These are phyloP conservation scores for Exophiala mesophila DNA, from an alignment of 2,329 filamentous ascomycete species.

Conservation along the genomic window DNA sequence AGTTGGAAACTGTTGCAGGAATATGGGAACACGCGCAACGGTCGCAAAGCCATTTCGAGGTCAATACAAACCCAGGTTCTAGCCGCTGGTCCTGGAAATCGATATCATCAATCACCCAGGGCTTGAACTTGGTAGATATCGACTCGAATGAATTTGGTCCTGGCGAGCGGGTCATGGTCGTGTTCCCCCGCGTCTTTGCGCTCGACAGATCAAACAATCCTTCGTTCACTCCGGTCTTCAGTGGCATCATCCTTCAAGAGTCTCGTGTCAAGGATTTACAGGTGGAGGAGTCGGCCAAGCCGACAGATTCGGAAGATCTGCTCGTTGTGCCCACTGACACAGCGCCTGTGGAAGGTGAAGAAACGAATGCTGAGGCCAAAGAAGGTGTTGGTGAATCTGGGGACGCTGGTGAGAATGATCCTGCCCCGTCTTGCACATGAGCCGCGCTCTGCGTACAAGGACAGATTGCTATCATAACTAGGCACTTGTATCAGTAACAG, in stretches of 20 bases:
- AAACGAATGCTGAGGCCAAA: no score
- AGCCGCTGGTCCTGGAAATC: conserved; percentile 8
- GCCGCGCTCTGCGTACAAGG: no score
- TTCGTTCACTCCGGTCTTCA: conserved; percentile 9
- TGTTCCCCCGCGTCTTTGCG: conserved; percentile 12
- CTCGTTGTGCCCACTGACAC: neutral
- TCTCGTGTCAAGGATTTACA: neutral
- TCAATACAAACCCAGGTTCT: conserved; percentile 1
- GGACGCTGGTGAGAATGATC: no score
- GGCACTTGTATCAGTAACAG: no score
- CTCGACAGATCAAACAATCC: conserved; percentile 14
- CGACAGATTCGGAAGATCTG: neutral
- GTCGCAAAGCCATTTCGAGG: conserved; percentile 12
- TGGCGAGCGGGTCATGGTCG: conserved; percentile 6
- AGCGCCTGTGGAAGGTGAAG: no score
- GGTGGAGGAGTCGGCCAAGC: neutral
- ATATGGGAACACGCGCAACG: conserved; percentile 10
- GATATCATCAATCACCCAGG: neutral
- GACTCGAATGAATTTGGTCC: conserved; percentile 3
- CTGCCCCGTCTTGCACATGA: no score
- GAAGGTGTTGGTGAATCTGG: no score
- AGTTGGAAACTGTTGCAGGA: conserved; percentile 1
- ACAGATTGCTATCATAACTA: no score
- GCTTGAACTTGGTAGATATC: conserved; percentile 3
- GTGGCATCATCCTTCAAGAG: conserved; percentile 11